Conservation (phyloP, 345 rosid species). For the Xanthoceras sorbifolium region DNA sequence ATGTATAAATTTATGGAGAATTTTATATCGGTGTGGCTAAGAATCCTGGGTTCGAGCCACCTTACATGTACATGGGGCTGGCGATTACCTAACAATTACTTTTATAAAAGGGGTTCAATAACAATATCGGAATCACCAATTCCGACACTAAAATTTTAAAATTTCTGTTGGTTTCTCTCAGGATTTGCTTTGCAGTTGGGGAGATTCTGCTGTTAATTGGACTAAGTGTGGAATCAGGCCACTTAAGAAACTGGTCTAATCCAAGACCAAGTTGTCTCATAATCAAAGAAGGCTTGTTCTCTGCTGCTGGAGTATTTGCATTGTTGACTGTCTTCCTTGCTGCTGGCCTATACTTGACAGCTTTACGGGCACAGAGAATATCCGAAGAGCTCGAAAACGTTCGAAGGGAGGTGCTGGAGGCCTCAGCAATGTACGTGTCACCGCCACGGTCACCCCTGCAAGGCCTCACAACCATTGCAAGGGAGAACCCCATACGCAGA, state of each 20-base stretch:
- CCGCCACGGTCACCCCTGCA: conserved; percentile 59
- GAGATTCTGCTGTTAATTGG: conserved; percentile 77
- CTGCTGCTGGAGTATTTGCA: conserved; percentile 74
- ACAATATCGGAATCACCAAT: too few species aligned
- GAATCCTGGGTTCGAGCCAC: too few species aligned
- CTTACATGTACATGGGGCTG: too few species aligned
- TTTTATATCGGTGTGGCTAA: too few species aligned
- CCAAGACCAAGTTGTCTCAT: conserved; percentile 70
- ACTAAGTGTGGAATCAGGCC: conserved; percentile 88
- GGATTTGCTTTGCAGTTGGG: conserved; percentile 78
- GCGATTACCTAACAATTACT: too few species aligned
- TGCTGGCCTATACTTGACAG: conserved; percentile 69
- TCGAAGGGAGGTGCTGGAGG: conserved; percentile 54
- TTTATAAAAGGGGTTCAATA: too few species aligned
- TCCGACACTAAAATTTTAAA: background rate
- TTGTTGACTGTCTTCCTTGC: conserved; percentile 69
- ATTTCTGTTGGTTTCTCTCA: conserved; percentile 10
- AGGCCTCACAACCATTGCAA: conserved; percentile 42
- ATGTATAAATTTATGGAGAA: too few species aligned
- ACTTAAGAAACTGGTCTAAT: conserved; percentile 72
- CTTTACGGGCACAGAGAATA: conserved; percentile 61
- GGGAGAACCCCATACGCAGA: conserved; percentile 60
- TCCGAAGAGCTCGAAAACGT: conserved; percentile 51
- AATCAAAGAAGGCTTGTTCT: conserved; percentile 71
- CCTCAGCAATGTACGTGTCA: conserved; percentile 58